A percentile compares a stretch with the other conserved stretches of the same genome.
These are phyloP conservation scores for Pogostemon cablin DNA, from an alignment of 257 asterid genomes.

Conservation along the genomic window DNA sequence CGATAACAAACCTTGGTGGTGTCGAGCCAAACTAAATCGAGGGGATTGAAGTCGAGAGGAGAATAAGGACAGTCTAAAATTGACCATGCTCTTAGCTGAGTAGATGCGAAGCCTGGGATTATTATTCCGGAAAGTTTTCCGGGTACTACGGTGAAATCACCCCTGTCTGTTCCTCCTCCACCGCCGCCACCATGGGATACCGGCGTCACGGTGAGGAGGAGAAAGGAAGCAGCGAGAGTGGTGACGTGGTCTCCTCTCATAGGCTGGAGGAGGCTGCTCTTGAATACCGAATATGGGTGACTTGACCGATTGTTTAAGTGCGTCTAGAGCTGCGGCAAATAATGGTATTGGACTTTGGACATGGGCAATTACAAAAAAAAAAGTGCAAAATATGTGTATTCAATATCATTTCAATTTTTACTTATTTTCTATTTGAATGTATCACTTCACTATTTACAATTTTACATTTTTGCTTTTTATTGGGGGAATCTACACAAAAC, in stretches of 20 bases:
- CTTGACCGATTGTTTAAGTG: slow-evolving; percentile 26
- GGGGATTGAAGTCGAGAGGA: slow-evolving; percentile 96
- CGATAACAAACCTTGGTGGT: slow-evolving; percentile 66
- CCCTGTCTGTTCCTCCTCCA: slow-evolving; percentile 40
- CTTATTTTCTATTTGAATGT: no score
- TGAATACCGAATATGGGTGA: slow-evolving; percentile 36
- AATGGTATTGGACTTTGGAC: not conserved
- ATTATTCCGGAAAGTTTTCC: slow-evolving; percentile 83
- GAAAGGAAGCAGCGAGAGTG: slow-evolving; percentile 34
- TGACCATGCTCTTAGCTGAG: slow-evolving; percentile 98
- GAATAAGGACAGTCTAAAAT: slow-evolving; percentile 95
- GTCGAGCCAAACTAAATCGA: slow-evolving; percentile 99
- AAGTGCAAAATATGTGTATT: no score
- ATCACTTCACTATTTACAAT: no score
- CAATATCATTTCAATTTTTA: no score
- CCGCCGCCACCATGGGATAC: slow-evolving; percentile 42
- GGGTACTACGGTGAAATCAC: slow-evolving; percentile 52
- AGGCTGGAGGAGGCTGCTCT: slow-evolving; percentile 34
- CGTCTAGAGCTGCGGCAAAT: slow-evolving; percentile 36
- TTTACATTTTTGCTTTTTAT: no score
- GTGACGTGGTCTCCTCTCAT: slow-evolving; percentile 65
- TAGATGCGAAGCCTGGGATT: slow-evolving; percentile 97
- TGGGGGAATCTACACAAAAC: no score
- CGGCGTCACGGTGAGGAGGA: slow-evolving; percentile 44
- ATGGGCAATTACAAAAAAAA: no score